These are phyloP conservation scores for Tricladium varicosporioides DNA, from an alignment of 2,329 filamentous ascomycete species.

Conservation along the genomic window DNA sequence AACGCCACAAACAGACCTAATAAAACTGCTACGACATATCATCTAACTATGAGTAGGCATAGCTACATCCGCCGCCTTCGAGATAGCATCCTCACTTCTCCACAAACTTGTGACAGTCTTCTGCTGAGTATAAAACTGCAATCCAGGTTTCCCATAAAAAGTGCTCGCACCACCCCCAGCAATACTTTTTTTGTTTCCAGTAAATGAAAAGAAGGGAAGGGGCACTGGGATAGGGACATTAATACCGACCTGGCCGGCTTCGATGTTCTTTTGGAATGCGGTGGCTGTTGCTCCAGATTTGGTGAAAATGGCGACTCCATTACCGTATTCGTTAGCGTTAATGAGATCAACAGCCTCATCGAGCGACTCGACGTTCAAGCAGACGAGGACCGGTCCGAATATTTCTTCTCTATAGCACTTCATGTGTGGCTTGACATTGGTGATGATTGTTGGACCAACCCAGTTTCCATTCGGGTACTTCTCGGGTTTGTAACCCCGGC, in stretches of 20 bases:
- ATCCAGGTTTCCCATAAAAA: conserved; percentile 90
- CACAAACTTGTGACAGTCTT: conserved; percentile 97
- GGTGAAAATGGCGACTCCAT: conserved; percentile 84
- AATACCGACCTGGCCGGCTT: conserved; percentile 83
- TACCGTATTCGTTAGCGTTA: conserved; percentile 84
- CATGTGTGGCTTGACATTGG: conserved; percentile 78
- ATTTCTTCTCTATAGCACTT: conserved; percentile 83
- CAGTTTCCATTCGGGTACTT: conserved; percentile 88
- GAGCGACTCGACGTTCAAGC: conserved; percentile 73
- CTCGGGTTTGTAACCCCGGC: conserved; percentile 67
- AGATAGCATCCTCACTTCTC: conserved; percentile 80
- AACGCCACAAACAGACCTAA: too few species aligned
- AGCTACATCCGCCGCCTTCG: conserved; percentile 78
- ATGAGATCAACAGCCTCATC: conserved; percentile 80
- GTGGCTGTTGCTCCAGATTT: conserved; percentile 73
- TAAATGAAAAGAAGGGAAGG: conserved; percentile 70
- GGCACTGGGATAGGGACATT: conserved; percentile 72
- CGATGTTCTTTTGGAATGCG: conserved; percentile 75
- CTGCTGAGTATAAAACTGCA: conserved; percentile 94
- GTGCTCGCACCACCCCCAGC: conserved; percentile 90
- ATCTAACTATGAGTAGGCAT: conserved; percentile 68
- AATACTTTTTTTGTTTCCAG: conserved; percentile 82
- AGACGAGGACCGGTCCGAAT: conserved; percentile 81
- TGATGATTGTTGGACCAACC: conserved; percentile 80
- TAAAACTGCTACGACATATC: background rate